phyloP scores from a whole-genome alignment of 495 filamentous ascomycete species.

The Penicillium samsonianum region DNA sequence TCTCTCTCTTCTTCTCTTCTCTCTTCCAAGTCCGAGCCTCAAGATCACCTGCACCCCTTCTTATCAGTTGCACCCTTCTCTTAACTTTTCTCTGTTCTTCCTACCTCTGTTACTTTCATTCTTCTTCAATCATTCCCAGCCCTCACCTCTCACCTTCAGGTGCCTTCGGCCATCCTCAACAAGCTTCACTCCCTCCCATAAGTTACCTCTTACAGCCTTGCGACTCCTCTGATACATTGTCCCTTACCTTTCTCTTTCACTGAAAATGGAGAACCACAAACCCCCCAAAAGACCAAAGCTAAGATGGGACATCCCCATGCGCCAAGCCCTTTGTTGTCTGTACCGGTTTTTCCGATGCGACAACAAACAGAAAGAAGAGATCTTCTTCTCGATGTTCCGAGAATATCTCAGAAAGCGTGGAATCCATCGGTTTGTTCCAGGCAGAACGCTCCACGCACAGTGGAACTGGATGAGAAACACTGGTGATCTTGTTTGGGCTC shows the following conservation, averaged over 20 bases:
- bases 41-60: not conserved
- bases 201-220: not conserved
- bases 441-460: slow-evolving; percentile 20
- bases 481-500: slow-evolving; percentile 22
- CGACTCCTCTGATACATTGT: not conserved
- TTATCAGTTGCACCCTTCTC: not conserved
- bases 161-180: no score
- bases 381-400: slow-evolving; percentile 32
- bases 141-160: not conserved
- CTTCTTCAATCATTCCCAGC: not conserved
- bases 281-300: slow-evolving; percentile 9
- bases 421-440: slow-evolving; percentile 15
- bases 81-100: not conserved
- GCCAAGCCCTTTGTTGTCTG: slow-evolving; percentile 32
- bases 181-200: not conserved
- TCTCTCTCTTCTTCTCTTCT: not conserved
- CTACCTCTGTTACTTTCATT: not conserved
- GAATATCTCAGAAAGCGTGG: slow-evolving; percentile 22
- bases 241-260: not conserved
- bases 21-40: not conserved
- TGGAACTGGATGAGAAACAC: slow-evolving; percentile 25
- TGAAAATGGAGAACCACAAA: not conserved
- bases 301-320: slow-evolving; percentile 25
- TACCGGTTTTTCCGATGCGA: slow-evolving; percentile 28
- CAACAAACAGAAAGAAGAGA: slow-evolving; percentile 1